phyloP scores from a whole-genome alignment of 768 basidiomycete genomes.

The Amanita jacksonii region DNA sequence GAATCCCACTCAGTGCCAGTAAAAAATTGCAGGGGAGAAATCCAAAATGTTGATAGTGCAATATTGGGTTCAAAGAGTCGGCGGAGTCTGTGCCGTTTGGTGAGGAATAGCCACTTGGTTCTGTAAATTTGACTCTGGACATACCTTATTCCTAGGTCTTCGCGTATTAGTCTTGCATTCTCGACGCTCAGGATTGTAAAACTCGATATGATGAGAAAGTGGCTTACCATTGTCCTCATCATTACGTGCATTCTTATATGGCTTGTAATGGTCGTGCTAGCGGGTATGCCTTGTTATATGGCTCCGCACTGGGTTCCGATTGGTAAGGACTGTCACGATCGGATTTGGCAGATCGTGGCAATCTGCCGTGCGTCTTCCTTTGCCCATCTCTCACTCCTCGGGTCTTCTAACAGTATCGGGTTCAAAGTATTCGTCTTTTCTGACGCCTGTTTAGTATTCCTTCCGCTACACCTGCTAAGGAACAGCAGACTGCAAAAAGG shows the following conservation, averaged over 20 bases:
- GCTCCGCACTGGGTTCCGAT: slow-evolving; percentile 12
- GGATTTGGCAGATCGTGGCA: slow-evolving; percentile 7
- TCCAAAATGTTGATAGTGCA: no score
- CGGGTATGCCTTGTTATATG: slow-evolving; percentile 10
- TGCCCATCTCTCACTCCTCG: not conserved
- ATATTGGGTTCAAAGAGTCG: no score
- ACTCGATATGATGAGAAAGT: slow-evolving; percentile 2
- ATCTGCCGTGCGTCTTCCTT: slow-evolving; percentile 10
- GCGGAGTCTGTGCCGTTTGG: no score
- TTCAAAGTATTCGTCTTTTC: slow-evolving; percentile 4
- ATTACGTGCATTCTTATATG: slow-evolving; percentile 9
- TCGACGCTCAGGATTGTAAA: slow-evolving; percentile 2
- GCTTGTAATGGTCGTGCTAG: slow-evolving; percentile 8
- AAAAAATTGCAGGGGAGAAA: not conserved
- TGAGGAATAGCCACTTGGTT: no score
- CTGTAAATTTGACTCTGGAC: no score
- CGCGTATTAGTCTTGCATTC: slow-evolving; percentile 6
- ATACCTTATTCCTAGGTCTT: slow-evolving; percentile 3
- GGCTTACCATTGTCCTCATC: slow-evolving; percentile 7
- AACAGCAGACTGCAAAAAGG: slow-evolving; percentile 13
- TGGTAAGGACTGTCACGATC: not conserved
- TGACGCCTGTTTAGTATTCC: slow-evolving; percentile 16
- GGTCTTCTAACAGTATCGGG: not conserved
- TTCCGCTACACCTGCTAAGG: slow-evolving; percentile 20
- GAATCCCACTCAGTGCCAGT: not conserved